Base-by-base conservation (phyloP, 192 early-diverging fungal species). In the Podila minutissima region DNA sequence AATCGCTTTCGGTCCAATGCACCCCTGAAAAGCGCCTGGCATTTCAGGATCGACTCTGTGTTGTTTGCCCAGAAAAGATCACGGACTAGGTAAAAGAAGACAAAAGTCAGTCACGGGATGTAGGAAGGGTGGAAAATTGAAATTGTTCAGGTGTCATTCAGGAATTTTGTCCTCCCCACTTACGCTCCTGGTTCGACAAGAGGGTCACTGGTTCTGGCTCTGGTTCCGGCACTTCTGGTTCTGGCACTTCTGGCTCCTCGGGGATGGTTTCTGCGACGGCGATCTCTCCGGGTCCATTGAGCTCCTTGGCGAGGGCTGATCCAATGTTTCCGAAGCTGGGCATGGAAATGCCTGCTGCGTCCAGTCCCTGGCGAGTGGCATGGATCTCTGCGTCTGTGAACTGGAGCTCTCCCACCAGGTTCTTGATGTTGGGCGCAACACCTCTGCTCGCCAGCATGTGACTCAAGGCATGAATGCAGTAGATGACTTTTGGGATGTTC, bases 401-500 rank as follows among this genome's bases (percentile, higher is more conserved):
- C 57, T 92, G 88, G 9, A 99, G 89, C 48, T 95, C 89, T 31
- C 97, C 97, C 1, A 98, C 88, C n/a, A 99, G 83, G 72, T 99
- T 94, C 62, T 94, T 93, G 82, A 99, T 98, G 55, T 90, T 88
- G 28, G 95, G 96, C 9, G 96, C 95, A 63, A 96, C 84, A 9
- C 93, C 92, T 71, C 92, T 92, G 49, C 89, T 88, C 24, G 95
- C 92, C 41, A 99, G 83, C 75, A 99, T 91, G 81, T 99, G 97
- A 84, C 95, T 93, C 74, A 64, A 64, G 20, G 68, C 59, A 67
- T 71, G 73, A 79, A 99, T 94, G 84, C 97, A 98, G 82, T 98
- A 97, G 72, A 99, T 96, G 26, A 99, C 98, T 75, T 96, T 96
- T 12, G 98, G 98, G 74, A 99, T 95, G 76, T 99, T 99, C 73